Conservation (phyloP, 1,284 basidiomycete species). For the Malassezia slooffiae region DNA sequence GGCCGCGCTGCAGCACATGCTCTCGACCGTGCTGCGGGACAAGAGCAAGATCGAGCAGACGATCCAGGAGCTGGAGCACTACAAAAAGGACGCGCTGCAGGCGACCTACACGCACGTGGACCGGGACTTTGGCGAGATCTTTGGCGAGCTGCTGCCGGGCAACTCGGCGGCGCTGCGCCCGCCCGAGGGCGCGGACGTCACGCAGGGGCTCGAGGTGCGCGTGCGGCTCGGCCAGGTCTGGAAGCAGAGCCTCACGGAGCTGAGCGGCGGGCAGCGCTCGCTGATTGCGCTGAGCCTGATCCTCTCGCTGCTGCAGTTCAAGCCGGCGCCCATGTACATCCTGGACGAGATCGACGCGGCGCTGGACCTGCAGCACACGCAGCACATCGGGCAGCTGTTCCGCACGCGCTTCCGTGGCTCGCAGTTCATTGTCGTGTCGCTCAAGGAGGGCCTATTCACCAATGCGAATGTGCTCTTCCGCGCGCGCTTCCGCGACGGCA, state of each 20-base stretch:
- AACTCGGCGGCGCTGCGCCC: slow-evolving; percentile 93
- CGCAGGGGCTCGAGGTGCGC: slow-evolving; percentile 91
- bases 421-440: slow-evolving; percentile 92
- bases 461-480: slow-evolving; percentile 95
- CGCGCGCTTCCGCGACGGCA: slow-evolving; percentile 82
- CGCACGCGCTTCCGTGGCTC: slow-evolving; percentile 91
- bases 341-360: slow-evolving; percentile 97
- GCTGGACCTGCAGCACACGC: slow-evolving; percentile 82
- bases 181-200: slow-evolving; percentile 82
- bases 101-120: slow-evolving; percentile 96
- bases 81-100: slow-evolving; percentile 83
- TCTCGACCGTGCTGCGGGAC: slow-evolving; percentile 78
- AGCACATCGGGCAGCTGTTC: slow-evolving; percentile 94
- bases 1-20: slow-evolving; percentile 70
- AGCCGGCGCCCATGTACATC: slow-evolving; percentile 99
- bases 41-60: slow-evolving; percentile 93
- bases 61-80: slow-evolving; percentile 80
- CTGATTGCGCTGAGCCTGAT: slow-evolving; percentile 92
- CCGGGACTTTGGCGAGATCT: slow-evolving; percentile 84
- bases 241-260: slow-evolving; percentile 93
- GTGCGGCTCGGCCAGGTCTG: slow-evolving; percentile 86
- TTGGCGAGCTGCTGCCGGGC: slow-evolving; percentile 85
- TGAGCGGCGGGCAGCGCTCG: slow-evolving; percentile 92
- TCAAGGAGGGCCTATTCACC: slow-evolving; percentile 88
- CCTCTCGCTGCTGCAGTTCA: slow-evolving; percentile 96